Conservation (phyloP, 1,284 basidiomycete genomes). For the Vanrija pseudolonga region DNA sequence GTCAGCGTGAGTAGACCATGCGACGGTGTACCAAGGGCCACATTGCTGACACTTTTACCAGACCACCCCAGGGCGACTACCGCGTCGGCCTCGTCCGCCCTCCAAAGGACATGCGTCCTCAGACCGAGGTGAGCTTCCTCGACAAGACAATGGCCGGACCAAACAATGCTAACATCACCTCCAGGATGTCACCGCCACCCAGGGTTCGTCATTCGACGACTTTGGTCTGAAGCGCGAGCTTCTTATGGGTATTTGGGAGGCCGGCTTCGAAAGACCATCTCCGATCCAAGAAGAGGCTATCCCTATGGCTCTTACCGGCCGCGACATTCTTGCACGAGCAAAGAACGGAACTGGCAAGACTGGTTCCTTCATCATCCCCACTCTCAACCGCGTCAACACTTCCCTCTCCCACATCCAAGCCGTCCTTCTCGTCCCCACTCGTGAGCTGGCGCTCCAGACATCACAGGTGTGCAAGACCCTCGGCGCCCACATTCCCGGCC, state of each 20-base stretch:
- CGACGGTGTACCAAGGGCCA: background rate
- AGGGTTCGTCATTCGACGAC: constrained; percentile 88
- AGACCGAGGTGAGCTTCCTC: constrained; percentile 64
- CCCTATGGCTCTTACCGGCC: constrained; percentile 76
- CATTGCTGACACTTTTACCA: constrained; percentile 1
- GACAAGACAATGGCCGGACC: background rate
- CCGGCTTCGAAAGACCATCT: constrained; percentile 92
- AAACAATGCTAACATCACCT: background rate
- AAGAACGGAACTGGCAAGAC: constrained; percentile 61
- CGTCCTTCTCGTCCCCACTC: constrained; percentile 87
- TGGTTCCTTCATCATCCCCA: constrained; percentile 95
- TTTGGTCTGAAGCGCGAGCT: constrained; percentile 73
- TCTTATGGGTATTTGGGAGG: constrained; percentile 92
- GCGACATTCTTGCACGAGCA: constrained; percentile 73
- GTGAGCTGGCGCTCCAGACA: constrained; percentile 92
- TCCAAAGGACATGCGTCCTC: constrained; percentile 84
- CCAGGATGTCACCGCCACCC: constrained; percentile 81
- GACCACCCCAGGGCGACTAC: constrained; percentile 25
- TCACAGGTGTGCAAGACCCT: constrained; percentile 96
- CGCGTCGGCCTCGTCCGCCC: constrained; percentile 65
- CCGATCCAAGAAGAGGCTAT: constrained; percentile 99
- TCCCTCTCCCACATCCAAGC: constrained; percentile 88
- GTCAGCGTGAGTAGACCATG: constrained; percentile 27
- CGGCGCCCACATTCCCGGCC: constrained; percentile 82
- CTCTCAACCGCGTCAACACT: constrained; percentile 88